Percentiles rank a stretch among this genome's conserved stretches.
Conservation (phyloP, 176 grass and related monocot genomes). For the Metroxylon sagu region DNA sequence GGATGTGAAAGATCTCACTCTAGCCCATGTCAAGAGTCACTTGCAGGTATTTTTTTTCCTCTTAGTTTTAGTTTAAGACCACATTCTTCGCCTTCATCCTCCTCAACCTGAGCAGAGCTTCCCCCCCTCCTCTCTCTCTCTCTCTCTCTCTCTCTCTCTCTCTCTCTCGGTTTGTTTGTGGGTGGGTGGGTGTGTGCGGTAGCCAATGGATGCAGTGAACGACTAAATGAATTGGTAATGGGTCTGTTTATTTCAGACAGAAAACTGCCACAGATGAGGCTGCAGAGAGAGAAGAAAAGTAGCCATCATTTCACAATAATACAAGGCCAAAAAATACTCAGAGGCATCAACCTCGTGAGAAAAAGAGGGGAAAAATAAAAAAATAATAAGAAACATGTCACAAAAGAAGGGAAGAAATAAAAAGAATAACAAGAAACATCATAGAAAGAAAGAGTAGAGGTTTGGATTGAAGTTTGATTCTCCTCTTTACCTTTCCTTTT, state of each 20-base stretch:
- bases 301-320: constrained; percentile 29
- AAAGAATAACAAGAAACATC: not conserved
- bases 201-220: constrained; percentile 1
- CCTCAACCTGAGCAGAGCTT: no score
- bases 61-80: no score
- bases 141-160: not conserved
- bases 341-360: constrained; percentile 17
- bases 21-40: constrained; percentile 51
- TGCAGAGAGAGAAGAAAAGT: constrained; percentile 1
- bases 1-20: constrained; percentile 50
- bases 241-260: not conserved
- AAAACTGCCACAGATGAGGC: not conserved
- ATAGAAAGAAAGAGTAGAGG: not conserved
- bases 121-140: not conserved
- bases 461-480: not conserved
- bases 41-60: constrained; percentile 23
- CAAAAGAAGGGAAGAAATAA: not conserved
- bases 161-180: not conserved
- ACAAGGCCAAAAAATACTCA: not conserved
- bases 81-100: no score
- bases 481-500: not conserved
- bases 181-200: not conserved
- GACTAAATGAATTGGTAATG: constrained; percentile 9
- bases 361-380: not conserved
- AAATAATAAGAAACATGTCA: not conserved